phyloP scores from a whole-genome alignment of 805 yeast species.

The Geotrichum ghanense region DNA sequence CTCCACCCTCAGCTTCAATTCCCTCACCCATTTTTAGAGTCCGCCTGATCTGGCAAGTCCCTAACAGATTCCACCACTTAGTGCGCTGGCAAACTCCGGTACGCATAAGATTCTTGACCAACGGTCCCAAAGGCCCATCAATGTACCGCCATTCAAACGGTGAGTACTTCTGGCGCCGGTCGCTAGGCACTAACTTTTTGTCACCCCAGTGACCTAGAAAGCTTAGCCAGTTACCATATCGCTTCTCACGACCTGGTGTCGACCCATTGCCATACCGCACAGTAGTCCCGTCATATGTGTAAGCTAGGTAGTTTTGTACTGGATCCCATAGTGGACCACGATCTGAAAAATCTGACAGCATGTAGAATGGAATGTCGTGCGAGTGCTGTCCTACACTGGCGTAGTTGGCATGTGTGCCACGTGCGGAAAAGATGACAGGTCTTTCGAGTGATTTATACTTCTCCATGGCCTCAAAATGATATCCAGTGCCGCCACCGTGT shows the following conservation, averaged over 20 bases:
- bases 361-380: slow-evolving; percentile 88
- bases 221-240: slow-evolving; percentile 65
- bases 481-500: slow-evolving; percentile 95
- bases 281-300: slow-evolving; percentile 56
- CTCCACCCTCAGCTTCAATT: slow-evolving; percentile 73
- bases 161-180: slow-evolving; percentile 76
- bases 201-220: slow-evolving; percentile 91
- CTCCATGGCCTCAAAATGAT: slow-evolving; percentile 64
- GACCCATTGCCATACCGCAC: slow-evolving; percentile 29
- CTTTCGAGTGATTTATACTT: slow-evolving; percentile 34
- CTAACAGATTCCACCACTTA: slow-evolving; percentile 89
- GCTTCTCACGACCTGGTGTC: slow-evolving; percentile 39
- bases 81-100: slow-evolving; percentile 65
- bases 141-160: slow-evolving; percentile 85
- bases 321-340: slow-evolving; percentile 97
- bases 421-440: slow-evolving; percentile 79
- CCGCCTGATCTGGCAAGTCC: slow-evolving; percentile 68
- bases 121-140: slow-evolving; percentile 89
- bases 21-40: slow-evolving; percentile 78
- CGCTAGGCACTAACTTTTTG: slow-evolving; percentile 47
- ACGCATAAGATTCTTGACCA: slow-evolving; percentile 63
- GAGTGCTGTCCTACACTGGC: slow-evolving; percentile 94
- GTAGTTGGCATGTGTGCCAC: slow-evolving; percentile 97
- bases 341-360: slow-evolving; percentile 86
- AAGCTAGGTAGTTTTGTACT: slow-evolving; percentile 64